Evolutionary conservation across 345 rosid species (phyloP).

Genomic region (Corchorus capsularis): DNA sequence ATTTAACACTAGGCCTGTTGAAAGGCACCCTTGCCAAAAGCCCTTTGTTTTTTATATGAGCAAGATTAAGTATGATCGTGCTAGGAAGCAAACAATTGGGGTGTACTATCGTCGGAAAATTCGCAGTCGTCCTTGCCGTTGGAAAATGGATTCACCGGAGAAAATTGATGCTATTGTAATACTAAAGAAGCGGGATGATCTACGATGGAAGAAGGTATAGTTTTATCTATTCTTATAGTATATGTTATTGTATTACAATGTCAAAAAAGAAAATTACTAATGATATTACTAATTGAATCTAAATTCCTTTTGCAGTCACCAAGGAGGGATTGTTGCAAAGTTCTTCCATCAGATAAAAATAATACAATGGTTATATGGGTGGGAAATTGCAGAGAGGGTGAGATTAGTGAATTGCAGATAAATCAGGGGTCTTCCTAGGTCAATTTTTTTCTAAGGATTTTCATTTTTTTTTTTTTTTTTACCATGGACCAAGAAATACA

Average conservation of each 20-base stretch:
- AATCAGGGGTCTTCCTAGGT: background rate
- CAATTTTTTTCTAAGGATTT: background rate
- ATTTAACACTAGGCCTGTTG: constrained; percentile 80
- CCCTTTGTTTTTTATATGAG: constrained; percentile 71
- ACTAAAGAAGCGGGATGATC: constrained; percentile 65
- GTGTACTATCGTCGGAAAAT: constrained; percentile 43
- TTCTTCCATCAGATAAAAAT: constrained; percentile 56
- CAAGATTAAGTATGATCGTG: constrained; percentile 46
- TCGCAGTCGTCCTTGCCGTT: constrained; percentile 53
- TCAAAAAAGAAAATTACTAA: background rate
- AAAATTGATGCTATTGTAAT: constrained; percentile 52
- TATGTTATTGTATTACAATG: background rate
- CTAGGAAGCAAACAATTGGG: constrained; percentile 58
- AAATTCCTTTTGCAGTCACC: constrained; percentile 54
- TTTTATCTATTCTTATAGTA: background rate
- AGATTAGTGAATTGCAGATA: constrained; percentile 52
- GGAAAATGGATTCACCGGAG: constrained; percentile 71
- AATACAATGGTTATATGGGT: constrained; percentile 66
- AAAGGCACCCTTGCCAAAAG: constrained; percentile 70
- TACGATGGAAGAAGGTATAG: constrained; percentile 69
- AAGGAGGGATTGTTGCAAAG: constrained; percentile 82
- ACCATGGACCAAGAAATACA: background rate
- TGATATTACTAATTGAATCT: background rate
- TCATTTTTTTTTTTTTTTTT: background rate
- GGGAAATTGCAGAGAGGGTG: constrained; percentile 64